Evolutionary conservation across 768 basidiomycete species (phyloP), one percentile per base, ranked within the genome.

Genomic region (Phaeotremella skinneri): DNA sequence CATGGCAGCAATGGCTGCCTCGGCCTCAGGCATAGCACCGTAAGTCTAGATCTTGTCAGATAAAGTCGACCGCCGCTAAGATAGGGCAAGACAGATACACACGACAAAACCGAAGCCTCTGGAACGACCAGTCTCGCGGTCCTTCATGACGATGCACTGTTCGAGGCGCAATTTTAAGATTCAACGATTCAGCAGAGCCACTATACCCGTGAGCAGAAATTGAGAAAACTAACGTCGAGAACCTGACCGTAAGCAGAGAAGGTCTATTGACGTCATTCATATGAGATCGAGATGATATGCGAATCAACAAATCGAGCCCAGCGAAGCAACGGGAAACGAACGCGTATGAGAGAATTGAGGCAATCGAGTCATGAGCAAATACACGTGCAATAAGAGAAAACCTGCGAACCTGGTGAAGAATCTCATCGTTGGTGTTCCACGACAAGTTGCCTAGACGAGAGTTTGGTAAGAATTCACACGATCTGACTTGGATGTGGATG

Each of bases 101-200:
- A 76, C 92, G 62, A 97, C 92, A 80, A 97, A 97, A 63, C 93
- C 93, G 78, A 97, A 97, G 74, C 93, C 93, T 76, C 93, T 88
- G 64, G 91, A 94, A 75, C 93, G 90, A 61, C 90, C 89, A 66
- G 94, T 97, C 76, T 96, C 94, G 76, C 92, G 90, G 81, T 98
- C 93, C 81, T 90, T 88, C 92, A 94, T 94, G 78, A 94, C 91
- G 80, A 94, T 91, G 69, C 88, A 89, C 91, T 96, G 79, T 9
- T 13, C 54, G 14, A 49, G 56, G 54, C 34, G 3, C 20, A 63
- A 29, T 48, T 20, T 51, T 34, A 52, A 26, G 59, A 49, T 50
- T 56, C 53, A 59, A 61, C 53, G 17, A 14, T 5, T 21, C 17
- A 56, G 14, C 21, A 52, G n/a, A 52, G 31, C 4, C 30, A 29